Evolutionary conservation across 169 alveolate species (phyloP).

Genomic region (Cryptosporidium sp.): DNA sequence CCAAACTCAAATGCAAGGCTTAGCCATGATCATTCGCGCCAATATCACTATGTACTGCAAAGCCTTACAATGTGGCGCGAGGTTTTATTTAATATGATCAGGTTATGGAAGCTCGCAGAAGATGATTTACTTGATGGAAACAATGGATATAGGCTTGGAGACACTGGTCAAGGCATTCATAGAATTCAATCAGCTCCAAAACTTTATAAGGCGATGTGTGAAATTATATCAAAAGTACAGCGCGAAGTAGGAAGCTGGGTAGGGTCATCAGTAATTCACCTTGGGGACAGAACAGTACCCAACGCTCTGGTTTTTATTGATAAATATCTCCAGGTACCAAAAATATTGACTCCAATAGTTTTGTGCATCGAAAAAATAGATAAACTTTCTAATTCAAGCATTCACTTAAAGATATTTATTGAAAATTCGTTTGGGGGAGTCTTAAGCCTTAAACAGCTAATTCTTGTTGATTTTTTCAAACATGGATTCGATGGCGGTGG

Average conservation of each 20-base stretch:
- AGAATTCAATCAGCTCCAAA: conserved; percentile 78
- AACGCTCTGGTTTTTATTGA: conserved; percentile 93
- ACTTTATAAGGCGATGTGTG: conserved; percentile 84
- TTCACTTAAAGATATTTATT: conserved; percentile 83
- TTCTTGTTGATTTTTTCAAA: conserved; percentile 92
- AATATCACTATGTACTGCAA: conserved; percentile 90
- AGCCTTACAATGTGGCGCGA: conserved; percentile 92
- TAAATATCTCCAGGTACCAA: conserved; percentile 92
- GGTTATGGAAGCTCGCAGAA: conserved; percentile 92
- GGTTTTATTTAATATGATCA: conserved; percentile 89
- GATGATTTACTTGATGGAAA: conserved; percentile 87
- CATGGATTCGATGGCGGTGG: conserved; percentile 96
- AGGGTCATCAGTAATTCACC: conserved; percentile 92
- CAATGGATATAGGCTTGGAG: conserved; percentile 86
- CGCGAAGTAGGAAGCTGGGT: conserved; percentile 89
- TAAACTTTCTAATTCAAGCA: conserved; percentile 84
- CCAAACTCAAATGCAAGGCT: conserved; percentile 84
- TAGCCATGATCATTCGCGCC: conserved; percentile 90
- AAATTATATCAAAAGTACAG: conserved; percentile 87
- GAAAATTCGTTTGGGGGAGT: conserved; percentile 89
- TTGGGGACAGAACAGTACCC: conserved; percentile 94
- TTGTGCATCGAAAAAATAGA: conserved; percentile 88
- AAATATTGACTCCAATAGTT: conserved; percentile 90
- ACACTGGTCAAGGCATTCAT: conserved; percentile 92
- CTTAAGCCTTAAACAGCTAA: conserved; percentile 77